Evolutionary conservation across 768 basidiomycete species (phyloP).

Genomic region (Boletales sp.): DNA sequence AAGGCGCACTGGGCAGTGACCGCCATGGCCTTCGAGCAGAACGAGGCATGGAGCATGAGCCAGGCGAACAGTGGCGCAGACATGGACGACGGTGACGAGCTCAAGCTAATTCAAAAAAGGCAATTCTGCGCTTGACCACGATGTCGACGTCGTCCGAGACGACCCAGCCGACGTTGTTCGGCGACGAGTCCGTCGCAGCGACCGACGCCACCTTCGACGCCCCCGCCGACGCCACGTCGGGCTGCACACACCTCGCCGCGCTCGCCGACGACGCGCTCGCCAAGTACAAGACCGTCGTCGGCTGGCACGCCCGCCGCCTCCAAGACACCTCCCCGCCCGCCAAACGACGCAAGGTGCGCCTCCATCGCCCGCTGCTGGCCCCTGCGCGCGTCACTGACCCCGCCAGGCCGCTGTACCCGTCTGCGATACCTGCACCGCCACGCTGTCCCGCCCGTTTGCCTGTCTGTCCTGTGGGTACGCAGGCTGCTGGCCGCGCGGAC

Average conservation of each 20-base stretch:
- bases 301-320: constrained; percentile 49
- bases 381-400: background rate
- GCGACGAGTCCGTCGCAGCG: constrained; percentile 17
- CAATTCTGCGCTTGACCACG: background rate
- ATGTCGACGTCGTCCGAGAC: constrained; percentile 32
- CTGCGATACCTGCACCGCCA: constrained; percentile 56
- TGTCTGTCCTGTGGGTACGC: constrained; percentile 70
- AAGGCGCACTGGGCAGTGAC: constrained; percentile 27
- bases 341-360: constrained; percentile 64
- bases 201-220: constrained; percentile 12
- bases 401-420: constrained; percentile 53
- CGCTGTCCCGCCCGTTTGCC: constrained; percentile 62
- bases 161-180: constrained; percentile 28
- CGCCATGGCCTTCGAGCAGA: background rate
- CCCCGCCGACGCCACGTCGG: constrained; percentile 2
- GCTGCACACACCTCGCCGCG: constrained; percentile 42
- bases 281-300: constrained; percentile 52
- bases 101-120: background rate
- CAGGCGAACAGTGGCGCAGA: constrained; percentile 7
- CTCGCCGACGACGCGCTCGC: constrained; percentile 35
- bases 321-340: constrained; percentile 46
- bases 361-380: background rate
- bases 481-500: constrained; percentile 66
- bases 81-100: background rate
- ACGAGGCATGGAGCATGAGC: background rate